These are phyloP conservation scores for Isatis tinctoria DNA, from an alignment of 345 rosid species.

Conservation along the genomic window DNA sequence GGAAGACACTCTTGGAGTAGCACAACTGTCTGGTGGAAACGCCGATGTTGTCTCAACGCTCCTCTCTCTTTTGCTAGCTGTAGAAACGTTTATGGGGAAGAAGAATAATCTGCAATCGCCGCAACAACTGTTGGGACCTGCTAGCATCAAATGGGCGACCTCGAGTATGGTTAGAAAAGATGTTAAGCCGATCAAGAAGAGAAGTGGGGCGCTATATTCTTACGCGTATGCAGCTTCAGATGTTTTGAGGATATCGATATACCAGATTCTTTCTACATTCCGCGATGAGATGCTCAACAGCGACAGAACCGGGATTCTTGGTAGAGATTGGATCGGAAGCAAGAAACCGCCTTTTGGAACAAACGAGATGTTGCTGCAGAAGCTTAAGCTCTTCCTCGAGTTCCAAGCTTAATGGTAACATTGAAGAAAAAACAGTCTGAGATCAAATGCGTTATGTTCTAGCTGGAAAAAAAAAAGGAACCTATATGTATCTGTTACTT, in stretches of 20 bases:
- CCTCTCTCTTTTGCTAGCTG: slow-evolving; percentile 68
- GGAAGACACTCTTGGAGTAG: slow-evolving; percentile 90
- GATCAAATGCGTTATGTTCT: not conserved
- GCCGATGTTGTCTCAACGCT: slow-evolving; percentile 69
- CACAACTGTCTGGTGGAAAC: slow-evolving; percentile 87
- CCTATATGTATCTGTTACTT: not conserved
- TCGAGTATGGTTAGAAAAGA: slow-evolving; percentile 57
- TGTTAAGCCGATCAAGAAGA: slow-evolving; percentile 45
- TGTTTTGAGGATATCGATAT: slow-evolving; percentile 68
- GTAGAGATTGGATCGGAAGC: slow-evolving; percentile 66
- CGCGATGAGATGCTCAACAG: slow-evolving; percentile 65
- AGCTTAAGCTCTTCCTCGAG: slow-evolving; percentile 70
- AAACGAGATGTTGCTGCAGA: slow-evolving; percentile 60
- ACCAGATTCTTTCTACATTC: slow-evolving; percentile 64
- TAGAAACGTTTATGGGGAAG: slow-evolving; percentile 83
- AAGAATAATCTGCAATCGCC: slow-evolving; percentile 65
- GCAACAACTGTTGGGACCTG: slow-evolving; percentile 60
- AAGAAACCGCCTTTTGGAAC: slow-evolving; percentile 62
- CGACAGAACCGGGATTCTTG: slow-evolving; percentile 61
- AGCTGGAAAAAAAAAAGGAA: not conserved
- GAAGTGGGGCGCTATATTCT: slow-evolving; percentile 44
- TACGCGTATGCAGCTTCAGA: slow-evolving; percentile 74
- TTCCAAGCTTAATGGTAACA: slow-evolving; percentile 45
- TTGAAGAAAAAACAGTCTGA: not conserved
- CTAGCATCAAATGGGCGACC: slow-evolving; percentile 66